These are phyloP conservation scores for Fusarium setosum DNA, from an alignment of 2,329 filamentous ascomycete species.

Conservation along the genomic window DNA sequence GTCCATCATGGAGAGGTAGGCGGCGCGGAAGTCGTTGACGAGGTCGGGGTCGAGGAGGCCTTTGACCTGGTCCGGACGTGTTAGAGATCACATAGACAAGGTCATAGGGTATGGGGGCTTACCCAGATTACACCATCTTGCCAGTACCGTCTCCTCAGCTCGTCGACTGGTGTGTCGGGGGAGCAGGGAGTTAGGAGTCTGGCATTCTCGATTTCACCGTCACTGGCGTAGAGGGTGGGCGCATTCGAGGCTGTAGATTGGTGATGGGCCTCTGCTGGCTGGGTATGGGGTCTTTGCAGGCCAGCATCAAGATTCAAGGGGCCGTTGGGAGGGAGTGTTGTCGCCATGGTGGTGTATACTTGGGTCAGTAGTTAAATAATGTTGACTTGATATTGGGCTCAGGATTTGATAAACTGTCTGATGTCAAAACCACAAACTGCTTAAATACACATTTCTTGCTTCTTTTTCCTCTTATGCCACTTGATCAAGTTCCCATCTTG, in stretches of 20 bases:
- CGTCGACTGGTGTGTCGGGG: background rate
- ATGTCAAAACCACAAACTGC: background rate
- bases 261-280: background rate
- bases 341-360: background rate
- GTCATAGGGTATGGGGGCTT: background rate
- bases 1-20: background rate
- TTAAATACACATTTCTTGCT: background rate
- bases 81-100: background rate
- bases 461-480: background rate
- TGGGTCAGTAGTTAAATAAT: too few species aligned
- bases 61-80: background rate
- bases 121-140: background rate
- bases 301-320: background rate
- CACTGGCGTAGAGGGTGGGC: background rate
- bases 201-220: background rate
- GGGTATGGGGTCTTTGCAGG: background rate
- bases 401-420: background rate
- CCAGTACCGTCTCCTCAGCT: background rate
- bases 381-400: background rate
- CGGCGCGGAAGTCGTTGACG: background rate
- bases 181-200: background rate
- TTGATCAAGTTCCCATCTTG: background rate
- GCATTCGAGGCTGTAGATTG: background rate
- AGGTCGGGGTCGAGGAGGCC: background rate
- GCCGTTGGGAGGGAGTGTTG: background rate